A percentile compares a stretch with the other conserved stretches of the same genome.
These are phyloP conservation scores for Microstegium vimineum DNA, from an alignment of 176 grass and related monocot genomes.

Conservation along the genomic window DNA sequence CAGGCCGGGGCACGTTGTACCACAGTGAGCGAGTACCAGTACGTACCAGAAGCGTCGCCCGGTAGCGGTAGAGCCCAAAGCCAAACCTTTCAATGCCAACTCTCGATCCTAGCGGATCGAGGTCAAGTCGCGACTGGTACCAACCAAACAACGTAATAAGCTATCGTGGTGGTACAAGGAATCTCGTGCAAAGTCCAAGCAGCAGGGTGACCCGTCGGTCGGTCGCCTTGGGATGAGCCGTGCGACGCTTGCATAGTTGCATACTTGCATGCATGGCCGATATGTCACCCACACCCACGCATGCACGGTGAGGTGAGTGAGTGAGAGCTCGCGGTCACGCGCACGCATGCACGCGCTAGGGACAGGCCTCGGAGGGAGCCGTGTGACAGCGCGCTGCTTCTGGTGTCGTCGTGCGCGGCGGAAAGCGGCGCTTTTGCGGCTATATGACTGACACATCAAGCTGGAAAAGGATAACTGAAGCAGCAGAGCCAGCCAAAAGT, in stretches of 20 bases:
- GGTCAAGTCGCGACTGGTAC: not conserved
- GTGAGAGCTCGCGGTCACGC: not conserved
- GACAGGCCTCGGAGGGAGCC: not conserved
- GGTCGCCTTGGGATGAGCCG: not conserved
- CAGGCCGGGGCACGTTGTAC: not conserved
- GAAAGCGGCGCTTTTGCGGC: not conserved
- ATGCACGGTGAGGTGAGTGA: not conserved
- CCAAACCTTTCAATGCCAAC: no score
- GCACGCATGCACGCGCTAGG: not conserved
- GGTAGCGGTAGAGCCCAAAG: no score
- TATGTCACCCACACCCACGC: not conserved
- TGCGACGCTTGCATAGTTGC: not conserved
- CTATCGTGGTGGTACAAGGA: not conserved
- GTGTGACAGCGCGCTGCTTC: not conserved
- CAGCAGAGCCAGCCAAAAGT: slow-evolving; percentile 17
- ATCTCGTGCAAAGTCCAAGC: not conserved
- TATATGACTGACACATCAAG: not conserved
- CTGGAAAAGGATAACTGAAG: not conserved
- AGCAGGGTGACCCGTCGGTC: not conserved
- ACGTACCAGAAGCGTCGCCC: not conserved
- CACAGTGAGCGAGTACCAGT: not conserved
- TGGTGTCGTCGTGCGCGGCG: not conserved
- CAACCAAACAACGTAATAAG: not conserved
- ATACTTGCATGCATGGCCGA: not conserved
- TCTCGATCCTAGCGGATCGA: no score